Evolutionary conservation across 140 eudicot genomes (phyloP), one percentile per base, ranked within the genome.

Genomic region (Anethum foeniculum): DNA sequence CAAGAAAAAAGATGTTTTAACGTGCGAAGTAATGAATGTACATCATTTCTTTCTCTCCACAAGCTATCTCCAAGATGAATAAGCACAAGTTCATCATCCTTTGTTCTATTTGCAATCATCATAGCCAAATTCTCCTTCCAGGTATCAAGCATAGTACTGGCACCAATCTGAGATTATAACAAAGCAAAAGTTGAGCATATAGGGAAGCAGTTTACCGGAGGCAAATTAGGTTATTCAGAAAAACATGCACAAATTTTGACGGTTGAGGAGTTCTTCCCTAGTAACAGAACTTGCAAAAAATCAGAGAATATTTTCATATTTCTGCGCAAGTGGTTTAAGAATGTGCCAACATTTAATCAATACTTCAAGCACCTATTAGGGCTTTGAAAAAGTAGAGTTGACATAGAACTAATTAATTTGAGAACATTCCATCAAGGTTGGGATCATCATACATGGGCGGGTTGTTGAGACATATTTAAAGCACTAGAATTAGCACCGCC

Each of bases 51-150:
- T 72, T 92, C 97, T 85, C 89, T 95, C 97, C 97, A 92, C 73
- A 95, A 86, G 84, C 97, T 86, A 86, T 95, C 97, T 81, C 97
- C 97, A 16, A 95, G 96, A 91, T 95, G 97, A 71, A 89, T 87
- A 83, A 95, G 97, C 86, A 95, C 99, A 78, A 92, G 90, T 82
- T 92, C 93, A 68, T 95, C 99, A 83, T 92, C 96, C 85, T 92
- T 91, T 43, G 99, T 95, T 83, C 99, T 88, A 75, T 95, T 95
- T 32, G 97, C 92, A 85, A 95, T 89, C 77, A 95, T 92, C 87
- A 95, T 87, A n/a, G 99, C 99, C 89, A 95, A 58, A 88, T 95
- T 95, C 77, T 92, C 99, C 81, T 92, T 95, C 97, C 99, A 95
- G 76, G 90, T 88, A 82, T 91, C 91, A 82, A 95, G 91, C 99